Percentiles rank a stretch among this genome's conserved stretches.
Evolutionary conservation across 73 alveolate genomes (phyloP).

Genomic region (Urostyla sp.): DNA sequence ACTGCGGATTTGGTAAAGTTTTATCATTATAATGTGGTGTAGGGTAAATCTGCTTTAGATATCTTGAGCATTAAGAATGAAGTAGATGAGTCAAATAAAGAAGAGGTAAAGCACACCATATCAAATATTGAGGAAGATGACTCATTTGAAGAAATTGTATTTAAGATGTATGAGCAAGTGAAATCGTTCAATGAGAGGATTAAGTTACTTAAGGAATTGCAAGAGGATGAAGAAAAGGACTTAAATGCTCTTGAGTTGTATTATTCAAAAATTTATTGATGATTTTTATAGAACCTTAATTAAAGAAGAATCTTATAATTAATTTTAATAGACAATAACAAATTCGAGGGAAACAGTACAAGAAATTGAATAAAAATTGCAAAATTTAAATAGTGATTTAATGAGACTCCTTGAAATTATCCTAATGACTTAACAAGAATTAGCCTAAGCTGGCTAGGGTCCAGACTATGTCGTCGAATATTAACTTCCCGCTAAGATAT

Average conservation of each 20-base stretch:
- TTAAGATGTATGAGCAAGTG: conserved; percentile 36
- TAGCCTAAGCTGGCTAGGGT: not conserved
- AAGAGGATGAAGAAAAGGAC: conserved; percentile 6
- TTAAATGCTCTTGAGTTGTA: not conserved
- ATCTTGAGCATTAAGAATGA: not conserved
- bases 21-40: too few relatives aligned
- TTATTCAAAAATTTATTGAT: not conserved
- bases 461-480: conserved; percentile 12
- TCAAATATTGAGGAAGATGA: conserved; percentile 1
- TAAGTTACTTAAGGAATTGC: not conserved
- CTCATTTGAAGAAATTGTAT: not conserved
- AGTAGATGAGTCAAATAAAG: not conserved
- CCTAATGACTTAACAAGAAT: not conserved
- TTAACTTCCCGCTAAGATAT: conserved; percentile 20
- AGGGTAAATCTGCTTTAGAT: conserved; percentile 35
- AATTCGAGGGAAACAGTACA: conserved; percentile 3
- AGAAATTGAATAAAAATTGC: conserved; percentile 2
- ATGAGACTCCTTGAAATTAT: not conserved
- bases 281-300: not conserved
- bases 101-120: conserved; percentile 1
- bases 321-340: not conserved
- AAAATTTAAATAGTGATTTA: conserved; percentile 2
- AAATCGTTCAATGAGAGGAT: conserved; percentile 4
- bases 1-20: not conserved
- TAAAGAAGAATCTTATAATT: not conserved